These are phyloP conservation scores for Scedosporium dehoogii DNA, from an alignment of 2,329 filamentous ascomycete genomes.

Conservation along the genomic window DNA sequence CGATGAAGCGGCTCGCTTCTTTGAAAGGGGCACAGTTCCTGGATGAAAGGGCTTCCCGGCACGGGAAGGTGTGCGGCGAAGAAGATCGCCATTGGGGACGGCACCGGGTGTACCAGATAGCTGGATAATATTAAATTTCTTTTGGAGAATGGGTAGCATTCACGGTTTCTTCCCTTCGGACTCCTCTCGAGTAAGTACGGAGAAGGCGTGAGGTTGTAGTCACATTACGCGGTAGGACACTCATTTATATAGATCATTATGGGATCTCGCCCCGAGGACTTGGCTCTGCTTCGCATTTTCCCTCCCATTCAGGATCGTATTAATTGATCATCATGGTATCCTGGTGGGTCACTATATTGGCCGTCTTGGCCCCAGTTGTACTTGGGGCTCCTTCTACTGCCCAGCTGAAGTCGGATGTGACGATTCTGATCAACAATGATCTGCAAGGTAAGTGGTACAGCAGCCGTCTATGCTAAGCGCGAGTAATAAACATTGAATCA, in stretches of 20 bases:
- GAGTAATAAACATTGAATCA: no score
- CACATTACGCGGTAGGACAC: not conserved
- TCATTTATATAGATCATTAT: not conserved
- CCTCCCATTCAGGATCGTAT: not conserved
- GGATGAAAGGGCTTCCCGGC: not conserved
- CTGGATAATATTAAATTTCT: not conserved
- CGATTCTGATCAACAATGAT: slow-evolving; percentile 29
- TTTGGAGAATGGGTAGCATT: no score
- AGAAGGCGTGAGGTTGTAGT: not conserved
- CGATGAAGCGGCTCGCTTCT: not conserved
- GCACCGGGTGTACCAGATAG: not conserved
- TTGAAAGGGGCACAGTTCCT: not conserved
- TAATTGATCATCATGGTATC: slow-evolving; percentile 7
- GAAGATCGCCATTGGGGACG: not conserved
- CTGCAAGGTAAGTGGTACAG: slow-evolving; percentile 26
- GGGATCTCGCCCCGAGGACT: not conserved
- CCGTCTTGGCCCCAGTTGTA: slow-evolving; percentile 12
- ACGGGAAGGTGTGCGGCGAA: not conserved
- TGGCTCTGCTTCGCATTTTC: not conserved
- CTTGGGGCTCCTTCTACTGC: slow-evolving; percentile 21
- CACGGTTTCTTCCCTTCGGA: no score
- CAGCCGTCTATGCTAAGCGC: no score
- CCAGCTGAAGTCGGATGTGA: slow-evolving; percentile 24
- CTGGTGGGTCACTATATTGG: slow-evolving; percentile 9
- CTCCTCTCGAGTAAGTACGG: not conserved